Base-by-base conservation (phyloP, 192 early-diverging fungal species). In the Martensiomyces pterosporus region DNA sequence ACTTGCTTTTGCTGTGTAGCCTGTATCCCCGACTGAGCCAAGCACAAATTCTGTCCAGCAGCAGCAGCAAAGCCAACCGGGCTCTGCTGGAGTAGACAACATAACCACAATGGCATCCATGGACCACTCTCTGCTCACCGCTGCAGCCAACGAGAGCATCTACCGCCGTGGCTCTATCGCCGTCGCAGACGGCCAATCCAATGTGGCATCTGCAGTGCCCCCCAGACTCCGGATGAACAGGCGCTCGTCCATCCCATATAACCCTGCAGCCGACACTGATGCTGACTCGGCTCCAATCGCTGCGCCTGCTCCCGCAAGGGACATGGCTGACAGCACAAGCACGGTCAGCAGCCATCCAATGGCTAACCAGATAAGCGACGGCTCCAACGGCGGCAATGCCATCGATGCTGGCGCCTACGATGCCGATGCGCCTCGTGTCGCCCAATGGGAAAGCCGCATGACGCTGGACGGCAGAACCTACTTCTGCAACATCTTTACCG, bases 401-500 rank as follows among this genome's bases (percentile, higher is more conserved):
- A 43, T 52, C 25, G 33, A 43, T 24, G 16, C 37, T 24, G 45
- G 24, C 3, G 48, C 22, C 23, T 1, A 13, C n/a, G 38, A 21
- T 17, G 51, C 19, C 42, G 55, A 62, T 12, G 52, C 32, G 13
- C 23, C 39, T 21, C 64, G 43, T 34, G 58, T 73, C 13, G 44
- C 69, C 16, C 69, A 84, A 44, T 87, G 85, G 85, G 83, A 80
- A 25, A 69, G 71, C 51, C 83, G 81, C 43, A 39, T 51, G 21
- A 72, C 78, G 17, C 57, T 68, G 0, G 85, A 87, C 39, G 79
- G 82, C 2, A 58, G 78, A 13, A 54, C 57, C 12, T 87, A 84
- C 56, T 85, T 67, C 52, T 85, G 80, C 75, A 83, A 87, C 64
- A 78, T 80, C 52, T 64, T 85, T 17, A 85, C 85, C 9, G 83